Base-by-base conservation (phyloP, 371 early-diverging fungal genomes). In the Catenaria anguillulae region DNA sequence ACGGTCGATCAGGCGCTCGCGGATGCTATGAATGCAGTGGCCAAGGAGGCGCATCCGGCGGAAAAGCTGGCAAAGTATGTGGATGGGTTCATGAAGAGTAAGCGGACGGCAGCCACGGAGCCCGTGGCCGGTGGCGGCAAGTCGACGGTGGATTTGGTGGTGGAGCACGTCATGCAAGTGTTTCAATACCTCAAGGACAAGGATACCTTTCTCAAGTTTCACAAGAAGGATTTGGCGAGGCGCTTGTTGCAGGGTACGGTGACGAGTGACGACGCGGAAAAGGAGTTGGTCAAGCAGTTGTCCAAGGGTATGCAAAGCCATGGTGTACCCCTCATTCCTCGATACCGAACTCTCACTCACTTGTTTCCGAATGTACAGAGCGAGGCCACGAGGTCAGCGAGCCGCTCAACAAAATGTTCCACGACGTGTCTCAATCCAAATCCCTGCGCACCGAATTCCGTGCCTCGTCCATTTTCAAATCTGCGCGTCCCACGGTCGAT, bases 171-270 rank as follows among this genome's bases (percentile, higher is more conserved):
- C 4, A 65, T 98, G 43, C 77, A 76, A 23, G 67, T 98, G 36
- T 96, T 98, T 71, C 77, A 95, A 21, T 90, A 83, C 62, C 83
- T 94, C 56, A 85, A 89, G 68, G 87, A 86, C 61, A 96, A 94
- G 69, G 95, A 95, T 70, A 78, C 90, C 21, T 98, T 98, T 71
- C 96, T 96, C 68, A 89, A 87, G 2, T 95, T 91, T 65, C 95
- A 94, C 71, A 93, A 92, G 63, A 81, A 85, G 15, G 87, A 86
- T 63, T 71, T 98, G 59, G 89, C 96, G 31, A 89, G 87, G 64
- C 80, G 98, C 15, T 75, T 98, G 42, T 67, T 96, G 17, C 71
- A 87, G 43, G 79, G 81, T 55, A 84, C 80, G 61, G 85, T 83
- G 68, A 78, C 84, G 0, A 86, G 86, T 12, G 77, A 78, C 4